Percentiles rank a stretch among this genome's conserved stretches.
Conservation (phyloP, 495 filamentous ascomycete genomes). For the Aspergillus cavernicola region DNA sequence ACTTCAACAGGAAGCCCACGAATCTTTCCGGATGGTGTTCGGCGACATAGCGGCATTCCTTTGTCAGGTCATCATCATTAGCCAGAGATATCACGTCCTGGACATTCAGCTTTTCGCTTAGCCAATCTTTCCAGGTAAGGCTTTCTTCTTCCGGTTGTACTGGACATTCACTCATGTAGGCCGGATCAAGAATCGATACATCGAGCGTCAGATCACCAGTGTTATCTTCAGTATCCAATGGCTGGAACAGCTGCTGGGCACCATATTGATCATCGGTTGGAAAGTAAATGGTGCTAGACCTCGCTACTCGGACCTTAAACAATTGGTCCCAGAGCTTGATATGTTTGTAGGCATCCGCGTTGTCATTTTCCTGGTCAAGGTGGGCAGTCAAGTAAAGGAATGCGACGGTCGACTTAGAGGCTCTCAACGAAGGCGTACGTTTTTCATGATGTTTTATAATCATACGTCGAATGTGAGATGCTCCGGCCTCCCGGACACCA, state of each 20-base stretch:
- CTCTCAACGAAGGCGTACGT: too few species aligned
- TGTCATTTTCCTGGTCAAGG: neutral
- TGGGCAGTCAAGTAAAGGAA: constrained; percentile 30
- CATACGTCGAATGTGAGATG: neutral
- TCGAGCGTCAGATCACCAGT: too few species aligned
- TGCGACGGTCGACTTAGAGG: too few species aligned
- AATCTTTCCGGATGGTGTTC: constrained; percentile 23
- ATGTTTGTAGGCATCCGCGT: neutral
- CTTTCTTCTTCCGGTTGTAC: constrained; percentile 2
- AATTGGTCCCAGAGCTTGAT: neutral
- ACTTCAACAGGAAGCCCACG: constrained; percentile 22
- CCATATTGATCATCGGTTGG: constrained; percentile 17
- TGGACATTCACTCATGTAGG: constrained; percentile 10
- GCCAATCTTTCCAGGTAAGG: constrained; percentile 10
- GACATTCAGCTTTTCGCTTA: constrained; percentile 6
- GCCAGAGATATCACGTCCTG: constrained; percentile 3
- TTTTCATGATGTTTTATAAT: too few species aligned
- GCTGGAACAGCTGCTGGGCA: constrained; percentile 20
- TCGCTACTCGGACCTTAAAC: neutral
- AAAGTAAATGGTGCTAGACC: constrained; percentile 10
- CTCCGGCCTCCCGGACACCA: constrained; percentile 10
- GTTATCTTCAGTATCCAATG: too few species aligned
- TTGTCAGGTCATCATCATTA: constrained; percentile 8
- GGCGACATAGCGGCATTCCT: constrained; percentile 23
- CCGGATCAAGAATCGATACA: constrained; percentile 5